These are phyloP conservation scores for Geopyxis carbonaria DNA, from an alignment of 495 filamentous ascomycete genomes.

Conservation along the genomic window DNA sequence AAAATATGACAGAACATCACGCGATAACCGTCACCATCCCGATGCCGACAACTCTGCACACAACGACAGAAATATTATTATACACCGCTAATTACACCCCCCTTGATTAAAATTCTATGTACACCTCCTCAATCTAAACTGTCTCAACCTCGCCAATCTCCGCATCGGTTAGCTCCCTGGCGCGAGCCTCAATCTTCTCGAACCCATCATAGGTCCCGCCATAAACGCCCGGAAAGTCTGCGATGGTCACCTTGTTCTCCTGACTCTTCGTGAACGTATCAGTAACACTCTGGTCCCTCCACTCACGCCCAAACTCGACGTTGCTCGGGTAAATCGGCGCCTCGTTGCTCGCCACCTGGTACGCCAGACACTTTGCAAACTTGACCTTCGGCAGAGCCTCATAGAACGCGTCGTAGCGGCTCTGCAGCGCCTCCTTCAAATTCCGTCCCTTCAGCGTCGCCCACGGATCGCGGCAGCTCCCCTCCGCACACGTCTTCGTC, in stretches of 20 bases:
- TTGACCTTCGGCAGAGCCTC: neutral
- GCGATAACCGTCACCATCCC: too few relatives aligned
- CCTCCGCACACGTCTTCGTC: neutral
- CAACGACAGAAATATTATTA: too few relatives aligned
- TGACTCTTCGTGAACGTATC: neutral
- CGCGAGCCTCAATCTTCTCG: neutral
- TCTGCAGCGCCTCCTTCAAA: neutral
- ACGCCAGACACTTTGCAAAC: neutral
- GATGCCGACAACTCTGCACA: too few relatives aligned
- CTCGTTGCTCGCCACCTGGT: neutral
- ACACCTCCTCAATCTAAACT: neutral
- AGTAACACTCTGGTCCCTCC: neutral
- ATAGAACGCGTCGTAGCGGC: neutral
- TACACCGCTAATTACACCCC: too few relatives aligned
- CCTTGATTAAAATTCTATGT: neutral
- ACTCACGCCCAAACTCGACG: neutral
- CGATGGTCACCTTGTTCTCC: neutral
- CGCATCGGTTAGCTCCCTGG: neutral
- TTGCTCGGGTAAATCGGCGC: neutral
- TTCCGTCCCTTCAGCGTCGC: neutral
- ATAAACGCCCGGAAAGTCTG: too few relatives aligned
- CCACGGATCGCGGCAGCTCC: neutral
- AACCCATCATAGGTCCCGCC: neutral
- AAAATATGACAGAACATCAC: too few relatives aligned
- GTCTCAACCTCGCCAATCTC: neutral